phyloP scores from a whole-genome alignment of 257 asterid genomes.

The Craterostigma plantagineum region DNA sequence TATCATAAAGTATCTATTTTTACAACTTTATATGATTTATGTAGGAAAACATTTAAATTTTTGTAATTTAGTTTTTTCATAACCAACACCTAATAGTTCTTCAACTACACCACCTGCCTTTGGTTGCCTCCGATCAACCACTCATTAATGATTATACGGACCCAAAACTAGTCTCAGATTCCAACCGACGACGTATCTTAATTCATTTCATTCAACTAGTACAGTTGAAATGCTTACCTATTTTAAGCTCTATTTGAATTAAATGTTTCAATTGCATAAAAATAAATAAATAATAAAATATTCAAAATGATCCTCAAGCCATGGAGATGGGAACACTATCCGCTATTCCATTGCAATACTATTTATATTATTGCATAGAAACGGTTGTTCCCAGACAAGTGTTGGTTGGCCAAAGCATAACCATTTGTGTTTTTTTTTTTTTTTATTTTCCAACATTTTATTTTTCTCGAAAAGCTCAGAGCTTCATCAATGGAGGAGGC shows the following conservation, averaged over 20 bases:
- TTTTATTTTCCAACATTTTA: too few relatives aligned
- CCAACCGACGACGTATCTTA: too few relatives aligned
- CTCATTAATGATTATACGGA: constrained; percentile 2
- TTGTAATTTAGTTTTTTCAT: neutral
- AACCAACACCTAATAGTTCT: constrained; percentile 3
- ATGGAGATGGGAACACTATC: too few relatives aligned
- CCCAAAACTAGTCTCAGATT: neutral
- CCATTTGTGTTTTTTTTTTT: too few relatives aligned
- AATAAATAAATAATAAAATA: too few relatives aligned
- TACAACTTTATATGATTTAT: neutral
- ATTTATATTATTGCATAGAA: too few relatives aligned
- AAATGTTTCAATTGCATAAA: too few relatives aligned
- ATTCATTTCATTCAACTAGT: too few relatives aligned
- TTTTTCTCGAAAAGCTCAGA: neutral
- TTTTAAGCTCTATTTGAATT: too few relatives aligned
- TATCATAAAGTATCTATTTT: neutral
- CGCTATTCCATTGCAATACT: too few relatives aligned
- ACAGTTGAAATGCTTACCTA: too few relatives aligned
- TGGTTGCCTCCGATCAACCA: constrained; percentile 3
- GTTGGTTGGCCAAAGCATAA: neutral
- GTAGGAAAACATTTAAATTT: neutral
- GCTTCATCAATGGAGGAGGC: constrained; percentile 11
- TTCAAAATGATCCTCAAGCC: too few relatives aligned
- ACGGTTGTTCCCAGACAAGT: constrained; percentile 5
- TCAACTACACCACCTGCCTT: constrained; percentile 4